A percentile compares a stretch with the other conserved stretches of the same genome.
Conservation (phyloP, 306 rosid genomes). For the Albizia julibrissin region DNA sequence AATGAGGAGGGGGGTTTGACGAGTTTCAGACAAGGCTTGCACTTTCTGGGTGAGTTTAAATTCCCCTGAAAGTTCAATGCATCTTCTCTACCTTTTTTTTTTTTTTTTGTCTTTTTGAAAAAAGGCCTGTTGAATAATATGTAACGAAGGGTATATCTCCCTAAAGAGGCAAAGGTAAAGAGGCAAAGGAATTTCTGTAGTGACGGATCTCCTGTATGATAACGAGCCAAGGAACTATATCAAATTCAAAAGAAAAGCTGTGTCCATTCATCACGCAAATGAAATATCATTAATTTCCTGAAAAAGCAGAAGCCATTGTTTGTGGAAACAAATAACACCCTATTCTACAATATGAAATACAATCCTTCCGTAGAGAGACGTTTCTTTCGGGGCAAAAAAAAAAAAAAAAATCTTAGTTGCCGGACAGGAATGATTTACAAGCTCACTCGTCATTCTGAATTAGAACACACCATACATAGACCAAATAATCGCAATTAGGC, state of each 20-base stretch:
- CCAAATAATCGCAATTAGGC: neutral
- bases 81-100: too few relatives aligned
- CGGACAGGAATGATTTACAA: neutral
- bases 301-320: neutral
- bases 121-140: too few relatives aligned
- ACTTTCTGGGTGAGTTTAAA: neutral
- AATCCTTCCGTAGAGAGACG: neutral
- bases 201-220: neutral
- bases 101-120: too few relatives aligned
- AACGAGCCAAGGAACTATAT: neutral
- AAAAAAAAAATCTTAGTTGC: neutral
- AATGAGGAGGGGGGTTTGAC: too few relatives aligned
- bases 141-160: neutral
- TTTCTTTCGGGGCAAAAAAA: neutral
- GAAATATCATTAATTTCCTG: neutral
- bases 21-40: neutral
- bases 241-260: neutral
- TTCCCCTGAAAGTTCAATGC: too few relatives aligned
- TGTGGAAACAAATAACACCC: constrained; percentile 3
- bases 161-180: neutral
- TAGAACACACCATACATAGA: constrained; percentile 27
- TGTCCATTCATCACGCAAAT: neutral
- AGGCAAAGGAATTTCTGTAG: neutral
- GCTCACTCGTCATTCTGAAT: constrained; percentile 35
- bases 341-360: neutral